Evolutionary conservation across 306 rosid species (phyloP), one percentile per base, ranked within the genome.

Genomic region (Prunus dulcis): DNA sequence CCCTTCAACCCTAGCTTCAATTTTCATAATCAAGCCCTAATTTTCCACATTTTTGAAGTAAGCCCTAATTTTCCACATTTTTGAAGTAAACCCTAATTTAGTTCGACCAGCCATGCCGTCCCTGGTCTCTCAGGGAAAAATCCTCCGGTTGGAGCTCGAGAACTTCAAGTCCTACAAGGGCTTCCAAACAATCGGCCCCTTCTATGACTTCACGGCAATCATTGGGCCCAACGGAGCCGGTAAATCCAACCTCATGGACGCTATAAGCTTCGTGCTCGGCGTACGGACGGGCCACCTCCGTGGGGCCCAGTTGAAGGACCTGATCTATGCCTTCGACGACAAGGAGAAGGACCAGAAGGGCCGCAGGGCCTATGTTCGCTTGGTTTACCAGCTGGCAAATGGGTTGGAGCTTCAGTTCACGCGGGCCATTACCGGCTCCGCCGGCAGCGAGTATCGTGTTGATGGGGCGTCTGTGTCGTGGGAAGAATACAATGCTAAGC

Each of bases 81-180:
- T 4, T 53, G 5, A 22, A 23, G 18, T 18, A 73, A 69, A 13
- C 76, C 70, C 72, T 50, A 50, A 61, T 30, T 60, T 41, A 78
- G 78, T 82, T n/a, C 66, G n/a, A 10, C 46, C 50, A 27, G 85
- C 67, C 76, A 96, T 96, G 99, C 99, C 99, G 66, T 86, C 99
- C 66, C 76, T 91, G 20, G 76, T 84, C 18, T 87, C 96, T 27
- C 95, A 94, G 46, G 99, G 99, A 9, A 92, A 87, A 86, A 96
- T 96, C 77, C 93, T 50, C 75, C 91, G 88, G n/a, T 67, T 96
- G 25, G 98, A 96, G 87, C 88, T 96, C 56, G 96, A 93, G 77
- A 92, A 96, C 64, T 96, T 96, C 94, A 96, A 96, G 84, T 96
- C 99, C 25, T 96, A 96, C 89, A 89, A 91, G 81, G 99, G 99